Conservation (phyloP, 352 stramenopile genomes). For the Blastocystis sp. region DNA sequence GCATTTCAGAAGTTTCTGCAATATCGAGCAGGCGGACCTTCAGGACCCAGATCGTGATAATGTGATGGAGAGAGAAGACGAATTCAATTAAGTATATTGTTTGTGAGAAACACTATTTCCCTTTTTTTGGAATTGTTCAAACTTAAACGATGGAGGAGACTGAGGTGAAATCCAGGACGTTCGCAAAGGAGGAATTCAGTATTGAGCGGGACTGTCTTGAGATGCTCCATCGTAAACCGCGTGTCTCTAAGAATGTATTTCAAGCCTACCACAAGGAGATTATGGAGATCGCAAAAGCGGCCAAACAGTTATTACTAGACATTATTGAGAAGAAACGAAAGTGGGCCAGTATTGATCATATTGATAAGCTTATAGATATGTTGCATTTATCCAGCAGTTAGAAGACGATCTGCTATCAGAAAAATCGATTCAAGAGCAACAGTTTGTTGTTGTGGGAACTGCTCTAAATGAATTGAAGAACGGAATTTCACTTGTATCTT, state of each 20-base stretch:
- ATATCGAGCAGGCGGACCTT: background rate
- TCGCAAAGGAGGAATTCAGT: slow-evolving; percentile 1
- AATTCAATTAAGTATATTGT: slow-evolving; percentile 28
- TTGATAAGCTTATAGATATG: background rate
- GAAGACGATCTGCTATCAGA: background rate
- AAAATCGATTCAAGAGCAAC: background rate
- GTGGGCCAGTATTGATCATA: background rate
- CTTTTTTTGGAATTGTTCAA: background rate
- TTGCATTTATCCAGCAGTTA: background rate
- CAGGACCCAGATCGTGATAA: background rate
- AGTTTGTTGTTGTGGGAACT: background rate
- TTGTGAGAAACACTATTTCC: background rate
- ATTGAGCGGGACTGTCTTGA: background rate
- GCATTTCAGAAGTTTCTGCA: slow-evolving; percentile 48
- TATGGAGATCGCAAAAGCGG: background rate
- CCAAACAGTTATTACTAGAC: slow-evolving; percentile 24
- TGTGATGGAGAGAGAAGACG: slow-evolving; percentile 36
- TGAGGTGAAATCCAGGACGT: background rate
- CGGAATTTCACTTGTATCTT: background rate
- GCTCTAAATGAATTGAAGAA: slow-evolving; percentile 2
- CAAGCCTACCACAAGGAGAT: slow-evolving; percentile 41
- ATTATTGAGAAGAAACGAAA: slow-evolving; percentile 15
- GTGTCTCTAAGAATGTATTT: slow-evolving; percentile 17
- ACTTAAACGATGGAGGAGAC: background rate
- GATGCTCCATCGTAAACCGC: background rate